Conservation (phyloP, 345 rosid genomes). For the Eucalyptus curtisii region DNA sequence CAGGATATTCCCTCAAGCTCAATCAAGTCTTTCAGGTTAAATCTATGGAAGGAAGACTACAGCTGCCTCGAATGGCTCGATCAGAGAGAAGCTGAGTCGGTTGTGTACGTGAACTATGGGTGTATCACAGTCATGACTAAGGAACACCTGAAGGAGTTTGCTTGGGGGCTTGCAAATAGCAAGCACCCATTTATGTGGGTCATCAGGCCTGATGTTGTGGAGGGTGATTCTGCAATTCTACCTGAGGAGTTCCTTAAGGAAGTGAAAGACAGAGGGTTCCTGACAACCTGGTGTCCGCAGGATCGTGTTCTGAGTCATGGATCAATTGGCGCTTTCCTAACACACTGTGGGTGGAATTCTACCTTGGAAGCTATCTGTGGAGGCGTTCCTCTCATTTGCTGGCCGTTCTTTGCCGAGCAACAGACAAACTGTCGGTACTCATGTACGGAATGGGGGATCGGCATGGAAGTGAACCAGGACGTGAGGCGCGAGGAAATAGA, state of each 20-base stretch:
- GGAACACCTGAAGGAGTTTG: conserved; percentile 14
- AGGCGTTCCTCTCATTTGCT: conserved; percentile 11
- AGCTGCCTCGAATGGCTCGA: conserved; percentile 10
- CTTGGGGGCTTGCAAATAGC: conserved; percentile 21
- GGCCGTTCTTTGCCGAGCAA: conserved; percentile 25
- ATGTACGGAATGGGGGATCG: conserved; percentile 7
- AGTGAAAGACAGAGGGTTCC: conserved; percentile 5
- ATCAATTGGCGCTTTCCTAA: conserved; percentile 11
- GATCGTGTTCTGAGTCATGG: conserved; percentile 8
- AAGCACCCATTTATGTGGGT: conserved; percentile 22
- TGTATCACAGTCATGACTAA: conserved; percentile 1
- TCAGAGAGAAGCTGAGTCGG: background rate
- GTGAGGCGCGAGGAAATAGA: conserved; percentile 5
- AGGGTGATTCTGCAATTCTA: conserved; percentile 3
- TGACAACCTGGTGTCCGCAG: conserved; percentile 17
- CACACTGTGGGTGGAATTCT: conserved; percentile 32
- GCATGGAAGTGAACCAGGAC: conserved; percentile 8
- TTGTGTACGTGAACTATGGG: conserved; percentile 10
- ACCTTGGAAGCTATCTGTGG: background rate
- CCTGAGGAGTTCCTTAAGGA: conserved; percentile 4
- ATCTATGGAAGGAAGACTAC: background rate
- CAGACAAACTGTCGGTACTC: conserved; percentile 9
- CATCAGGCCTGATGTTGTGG: conserved; percentile 7
- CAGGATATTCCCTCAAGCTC: background rate
- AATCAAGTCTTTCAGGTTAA: background rate